Evolutionary conservation across 192 early-diverging fungal genomes (phyloP).

Genomic region (Coemansia sp.): DNA sequence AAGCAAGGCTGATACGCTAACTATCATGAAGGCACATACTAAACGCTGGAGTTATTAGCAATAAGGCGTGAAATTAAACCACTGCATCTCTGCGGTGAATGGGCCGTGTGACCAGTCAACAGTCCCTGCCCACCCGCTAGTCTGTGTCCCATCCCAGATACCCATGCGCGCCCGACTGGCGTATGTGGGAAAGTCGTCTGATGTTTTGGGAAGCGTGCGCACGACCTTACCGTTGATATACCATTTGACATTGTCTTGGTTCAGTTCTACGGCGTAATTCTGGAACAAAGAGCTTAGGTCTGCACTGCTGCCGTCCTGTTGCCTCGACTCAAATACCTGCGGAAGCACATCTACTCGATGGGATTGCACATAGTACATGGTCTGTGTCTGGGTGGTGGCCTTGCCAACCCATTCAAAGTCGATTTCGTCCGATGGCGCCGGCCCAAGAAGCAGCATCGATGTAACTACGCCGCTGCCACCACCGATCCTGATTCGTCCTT

Average conservation of each 20-base stretch:
- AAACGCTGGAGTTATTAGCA: slow-evolving; percentile 48
- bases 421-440: slow-evolving; percentile 58
- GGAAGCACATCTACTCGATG: slow-evolving; percentile 35
- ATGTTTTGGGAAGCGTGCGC: slow-evolving; percentile 17
- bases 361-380: slow-evolving; percentile 56
- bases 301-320: slow-evolving; percentile 12
- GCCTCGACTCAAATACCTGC: slow-evolving; percentile 22
- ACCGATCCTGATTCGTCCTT: slow-evolving; percentile 34
- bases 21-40: slow-evolving; percentile 60
- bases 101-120: slow-evolving; percentile 25
- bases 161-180: slow-evolving; percentile 22
- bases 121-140: slow-evolving; percentile 27
- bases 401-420: slow-evolving; percentile 67
- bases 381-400: slow-evolving; percentile 45
- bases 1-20: slow-evolving; percentile 55
- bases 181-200: slow-evolving; percentile 13
- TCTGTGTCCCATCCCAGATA: slow-evolving; percentile 35
- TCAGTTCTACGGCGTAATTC: slow-evolving; percentile 56
- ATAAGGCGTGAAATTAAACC: slow-evolving; percentile 16
- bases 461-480: slow-evolving; percentile 54
- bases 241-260: slow-evolving; percentile 52
- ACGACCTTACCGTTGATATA: slow-evolving; percentile 41
- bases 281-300: slow-evolving; percentile 52
- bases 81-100: slow-evolving; percentile 11
- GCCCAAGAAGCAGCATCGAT: slow-evolving; percentile 52